Evolutionary conservation across 352 stramenopile genomes (phyloP).

Genomic region (Pythium guiyangense): DNA sequence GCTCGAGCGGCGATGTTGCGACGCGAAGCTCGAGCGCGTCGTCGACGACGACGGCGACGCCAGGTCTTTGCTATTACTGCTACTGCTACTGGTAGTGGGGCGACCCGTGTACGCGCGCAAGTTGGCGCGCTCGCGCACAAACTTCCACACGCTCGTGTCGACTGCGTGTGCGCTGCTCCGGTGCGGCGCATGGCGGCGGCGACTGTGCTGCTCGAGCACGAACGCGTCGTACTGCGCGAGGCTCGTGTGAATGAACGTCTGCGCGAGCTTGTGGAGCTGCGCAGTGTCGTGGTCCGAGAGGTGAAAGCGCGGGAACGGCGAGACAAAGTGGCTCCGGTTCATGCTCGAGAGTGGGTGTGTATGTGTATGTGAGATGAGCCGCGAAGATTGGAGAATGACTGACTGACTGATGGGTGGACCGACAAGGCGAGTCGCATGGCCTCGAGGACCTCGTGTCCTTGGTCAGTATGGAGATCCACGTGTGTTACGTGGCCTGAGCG

Average conservation of each 20-base stretch:
- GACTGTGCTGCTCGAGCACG: conserved; percentile 1
- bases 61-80: background rate
- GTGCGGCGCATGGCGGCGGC: background rate
- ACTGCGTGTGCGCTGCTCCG: background rate
- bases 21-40: background rate
- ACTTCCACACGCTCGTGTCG: conserved; percentile 1
- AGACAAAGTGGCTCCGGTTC: conserved; percentile 2
- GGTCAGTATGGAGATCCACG: too few species aligned
- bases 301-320: conserved; percentile 5
- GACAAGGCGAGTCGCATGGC: too few species aligned
- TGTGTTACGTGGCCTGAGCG: too few species aligned
- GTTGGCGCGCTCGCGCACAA: conserved; percentile 3
- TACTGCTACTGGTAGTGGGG: background rate
- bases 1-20: background rate
- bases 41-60: background rate
- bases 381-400: background rate
- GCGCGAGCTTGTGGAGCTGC: conserved; percentile 2
- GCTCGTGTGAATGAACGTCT: background rate
- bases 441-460: too few species aligned
- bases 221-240: conserved; percentile 7
- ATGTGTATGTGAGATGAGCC: background rate
- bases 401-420: background rate
- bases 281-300: conserved; percentile 2
- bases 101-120: conserved; percentile 4
- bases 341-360: background rate